phyloP scores from a whole-genome alignment of 164 flowering plant species.

The Aristolochia californica region DNA sequence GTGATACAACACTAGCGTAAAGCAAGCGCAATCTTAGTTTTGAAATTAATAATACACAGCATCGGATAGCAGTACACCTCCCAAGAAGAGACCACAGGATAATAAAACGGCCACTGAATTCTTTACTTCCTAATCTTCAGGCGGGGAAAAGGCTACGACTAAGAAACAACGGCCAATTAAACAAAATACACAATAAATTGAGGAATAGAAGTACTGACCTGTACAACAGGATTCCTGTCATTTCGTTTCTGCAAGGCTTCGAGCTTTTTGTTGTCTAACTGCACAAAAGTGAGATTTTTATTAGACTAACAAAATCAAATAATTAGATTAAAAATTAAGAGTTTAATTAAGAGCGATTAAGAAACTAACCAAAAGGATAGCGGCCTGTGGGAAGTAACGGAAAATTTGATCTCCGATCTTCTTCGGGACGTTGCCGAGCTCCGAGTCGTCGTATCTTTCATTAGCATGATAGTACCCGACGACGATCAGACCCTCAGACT shows the following conservation, averaged over 20 bases:
- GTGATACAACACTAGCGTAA: too few species aligned
- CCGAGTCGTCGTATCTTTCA: constrained; percentile 75
- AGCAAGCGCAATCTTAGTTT: too few species aligned
- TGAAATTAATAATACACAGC: too few species aligned
- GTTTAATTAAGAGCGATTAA: neutral
- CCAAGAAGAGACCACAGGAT: too few species aligned
- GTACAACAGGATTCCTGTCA: constrained; percentile 59
- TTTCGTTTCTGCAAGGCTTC: constrained; percentile 48
- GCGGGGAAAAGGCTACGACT: too few species aligned
- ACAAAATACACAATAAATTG: too few species aligned
- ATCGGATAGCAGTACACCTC: too few species aligned
- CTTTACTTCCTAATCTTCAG: too few species aligned
- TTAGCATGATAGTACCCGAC: constrained; percentile 96
- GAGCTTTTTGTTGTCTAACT: constrained; percentile 81
- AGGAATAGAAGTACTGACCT: constrained; percentile 35
- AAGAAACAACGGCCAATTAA: too few species aligned
- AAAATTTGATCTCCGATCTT: constrained; percentile 85
- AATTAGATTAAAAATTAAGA: neutral
- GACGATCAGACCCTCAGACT: constrained; percentile 47
- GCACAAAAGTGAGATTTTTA: constrained; percentile 7
- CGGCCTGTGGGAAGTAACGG: constrained; percentile 74
- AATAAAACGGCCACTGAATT: too few species aligned
- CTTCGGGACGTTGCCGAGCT: constrained; percentile 61
- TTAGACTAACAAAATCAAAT: neutral
- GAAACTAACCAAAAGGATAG: constrained; percentile 60